Conservation (phyloP, 306 rosid species). For the Cajanus cajan region DNA sequence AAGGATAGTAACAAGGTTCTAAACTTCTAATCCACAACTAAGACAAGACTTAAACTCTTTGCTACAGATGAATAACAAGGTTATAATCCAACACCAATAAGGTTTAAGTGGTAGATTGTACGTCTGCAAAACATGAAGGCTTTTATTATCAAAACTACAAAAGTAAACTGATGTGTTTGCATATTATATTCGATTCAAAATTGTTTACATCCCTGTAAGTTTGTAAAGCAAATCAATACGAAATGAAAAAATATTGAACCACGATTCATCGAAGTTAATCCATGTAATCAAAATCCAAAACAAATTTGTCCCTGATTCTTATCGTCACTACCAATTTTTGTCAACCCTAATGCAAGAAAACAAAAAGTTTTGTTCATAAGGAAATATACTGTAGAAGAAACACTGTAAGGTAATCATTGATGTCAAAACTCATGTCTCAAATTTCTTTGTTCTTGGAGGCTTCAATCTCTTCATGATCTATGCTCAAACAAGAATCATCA, state of each 20-base stretch:
- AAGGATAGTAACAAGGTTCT: too few relatives aligned
- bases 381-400: slow-evolving; percentile 27
- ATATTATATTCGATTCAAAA: background rate
- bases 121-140: background rate
- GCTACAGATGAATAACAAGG: background rate
- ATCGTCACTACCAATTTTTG: slow-evolving; percentile 25
- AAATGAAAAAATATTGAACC: background rate
- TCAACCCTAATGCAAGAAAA: slow-evolving; percentile 31
- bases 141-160: background rate
- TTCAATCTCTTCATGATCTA: slow-evolving; percentile 23
- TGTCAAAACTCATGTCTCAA: slow-evolving; percentile 29
- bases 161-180: background rate
- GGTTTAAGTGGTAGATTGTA: background rate
- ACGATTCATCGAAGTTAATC: slow-evolving; percentile 12
- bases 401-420: slow-evolving; percentile 23
- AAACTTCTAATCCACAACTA: too few relatives aligned
- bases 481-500: slow-evolving; percentile 16
- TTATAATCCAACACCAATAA: background rate
- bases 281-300: slow-evolving; percentile 22
- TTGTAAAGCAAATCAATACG: background rate
- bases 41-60: background rate
- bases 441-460: slow-evolving; percentile 28
- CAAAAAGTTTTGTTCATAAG: slow-evolving; percentile 8
- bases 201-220: background rate
- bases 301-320: slow-evolving; percentile 11